Conservation (phyloP, 2,329 filamentous ascomycete genomes). For the Trichocomaceae sp. region DNA sequence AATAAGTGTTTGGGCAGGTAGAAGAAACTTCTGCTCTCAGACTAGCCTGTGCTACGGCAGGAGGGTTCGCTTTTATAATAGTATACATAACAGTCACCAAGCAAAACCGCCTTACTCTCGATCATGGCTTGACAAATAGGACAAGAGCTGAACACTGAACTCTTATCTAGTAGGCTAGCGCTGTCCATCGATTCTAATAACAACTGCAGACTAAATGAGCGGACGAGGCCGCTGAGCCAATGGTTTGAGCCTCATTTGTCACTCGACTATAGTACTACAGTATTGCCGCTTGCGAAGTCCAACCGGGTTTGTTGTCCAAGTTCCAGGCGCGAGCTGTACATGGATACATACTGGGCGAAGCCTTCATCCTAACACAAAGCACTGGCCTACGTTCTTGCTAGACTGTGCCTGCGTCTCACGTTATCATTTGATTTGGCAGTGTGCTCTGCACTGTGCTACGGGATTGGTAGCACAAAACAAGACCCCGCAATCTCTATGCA, state of each 20-base stretch:
- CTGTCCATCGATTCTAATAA: background rate
- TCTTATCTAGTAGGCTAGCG: background rate
- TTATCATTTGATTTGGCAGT: background rate
- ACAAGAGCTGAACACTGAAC: background rate
- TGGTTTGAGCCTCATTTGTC: conserved; percentile 3
- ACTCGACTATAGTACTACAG: too few species aligned
- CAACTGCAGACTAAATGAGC: background rate
- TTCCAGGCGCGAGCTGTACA: background rate
- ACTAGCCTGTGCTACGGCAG: background rate
- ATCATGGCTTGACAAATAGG: background rate
- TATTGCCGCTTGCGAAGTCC: background rate
- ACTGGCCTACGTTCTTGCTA: background rate
- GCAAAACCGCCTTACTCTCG: background rate
- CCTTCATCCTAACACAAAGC: background rate
- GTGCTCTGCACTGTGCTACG: background rate
- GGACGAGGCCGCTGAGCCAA: background rate
- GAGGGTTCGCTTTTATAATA: background rate
- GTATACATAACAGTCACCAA: background rate
- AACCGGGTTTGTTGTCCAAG: background rate
- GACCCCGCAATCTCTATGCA: background rate
- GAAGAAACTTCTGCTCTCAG: background rate
- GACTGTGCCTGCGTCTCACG: conserved; percentile 1
- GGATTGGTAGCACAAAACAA: background rate
- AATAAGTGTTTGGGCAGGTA: background rate
- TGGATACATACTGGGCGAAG: background rate